These are phyloP conservation scores for Priceomyces fermenticarens DNA, from an alignment of 805 yeast genomes.

Conservation along the genomic window DNA sequence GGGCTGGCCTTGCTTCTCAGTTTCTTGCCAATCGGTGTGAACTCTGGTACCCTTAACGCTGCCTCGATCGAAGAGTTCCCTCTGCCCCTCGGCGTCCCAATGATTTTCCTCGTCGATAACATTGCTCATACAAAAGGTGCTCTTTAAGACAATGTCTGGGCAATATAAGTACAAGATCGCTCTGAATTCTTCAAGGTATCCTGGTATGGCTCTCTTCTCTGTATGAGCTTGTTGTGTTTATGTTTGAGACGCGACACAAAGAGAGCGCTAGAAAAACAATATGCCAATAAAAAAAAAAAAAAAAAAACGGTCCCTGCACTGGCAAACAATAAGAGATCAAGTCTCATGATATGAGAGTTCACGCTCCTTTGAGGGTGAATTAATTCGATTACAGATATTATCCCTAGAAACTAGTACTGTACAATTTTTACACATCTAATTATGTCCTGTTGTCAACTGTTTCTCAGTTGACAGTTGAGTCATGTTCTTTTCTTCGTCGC, in stretches of 20 bases:
- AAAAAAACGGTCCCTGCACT: no score
- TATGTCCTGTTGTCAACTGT: no score
- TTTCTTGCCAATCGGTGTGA: conserved; percentile 15
- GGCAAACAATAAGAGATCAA: no score
- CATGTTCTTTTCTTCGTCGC: no score
- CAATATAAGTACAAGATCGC: neutral
- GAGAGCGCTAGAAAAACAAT: neutral
- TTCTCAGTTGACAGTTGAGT: no score
- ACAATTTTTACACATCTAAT: no score
- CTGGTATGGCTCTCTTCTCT: neutral
- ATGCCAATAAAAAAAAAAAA: neutral
- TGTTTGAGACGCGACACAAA: neutral
- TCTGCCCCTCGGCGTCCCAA: conserved; percentile 12
- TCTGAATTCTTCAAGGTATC: no score
- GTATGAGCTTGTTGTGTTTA: neutral
- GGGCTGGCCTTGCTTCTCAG: no score
- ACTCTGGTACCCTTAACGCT: conserved; percentile 2
- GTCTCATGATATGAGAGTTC: no score
- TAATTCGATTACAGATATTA: no score
- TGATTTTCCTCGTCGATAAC: conserved; percentile 11
- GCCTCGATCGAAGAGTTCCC: neutral
- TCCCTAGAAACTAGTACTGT: no score
- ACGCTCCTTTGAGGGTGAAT: no score
- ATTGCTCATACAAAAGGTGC: conserved; percentile 6
- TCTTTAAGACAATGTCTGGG: neutral